Conservation (phyloP, 2,329 filamentous ascomycete genomes). For the Phaeoacremonium minimum region DNA sequence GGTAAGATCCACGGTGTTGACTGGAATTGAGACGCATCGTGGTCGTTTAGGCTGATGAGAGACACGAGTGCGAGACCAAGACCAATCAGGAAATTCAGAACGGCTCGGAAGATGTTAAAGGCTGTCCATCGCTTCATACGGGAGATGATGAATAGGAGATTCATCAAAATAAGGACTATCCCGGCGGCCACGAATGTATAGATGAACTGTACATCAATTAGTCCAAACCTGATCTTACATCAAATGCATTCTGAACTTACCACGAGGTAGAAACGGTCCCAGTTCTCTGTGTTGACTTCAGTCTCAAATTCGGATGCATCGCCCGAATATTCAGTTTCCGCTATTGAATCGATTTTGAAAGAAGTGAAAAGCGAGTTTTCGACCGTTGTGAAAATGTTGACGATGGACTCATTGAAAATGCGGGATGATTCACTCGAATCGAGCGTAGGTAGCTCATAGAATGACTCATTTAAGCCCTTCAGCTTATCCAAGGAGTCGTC, state of each 20-base stretch:
- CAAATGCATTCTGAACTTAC: slow-evolving; percentile 2
- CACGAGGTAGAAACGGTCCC: slow-evolving; percentile 8
- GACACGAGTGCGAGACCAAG: slow-evolving; percentile 15
- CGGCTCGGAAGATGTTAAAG: slow-evolving; percentile 12
- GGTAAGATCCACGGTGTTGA: slow-evolving; percentile 18
- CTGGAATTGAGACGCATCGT: slow-evolving; percentile 3
- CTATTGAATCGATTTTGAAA: slow-evolving; percentile 14
- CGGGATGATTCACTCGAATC: slow-evolving; percentile 2
- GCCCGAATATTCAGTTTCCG: slow-evolving; percentile 1
- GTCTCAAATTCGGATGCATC: slow-evolving; percentile 5
- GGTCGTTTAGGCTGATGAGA: slow-evolving; percentile 10
- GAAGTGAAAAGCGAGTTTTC: slow-evolving; percentile 14
- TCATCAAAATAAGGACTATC: slow-evolving; percentile 16
- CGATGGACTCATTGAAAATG: slow-evolving; percentile 1
- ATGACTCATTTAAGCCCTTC: slow-evolving; percentile 1
- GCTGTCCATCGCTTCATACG: slow-evolving; percentile 8
- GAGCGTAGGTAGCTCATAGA: not conserved
- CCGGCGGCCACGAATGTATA: slow-evolving; percentile 15
- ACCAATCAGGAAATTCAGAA: slow-evolving; percentile 14
- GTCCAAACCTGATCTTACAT: too few relatives aligned
- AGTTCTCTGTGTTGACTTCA: slow-evolving; percentile 5
- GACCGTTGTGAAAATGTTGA: slow-evolving; percentile 2
- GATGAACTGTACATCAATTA: slow-evolving; percentile 7
- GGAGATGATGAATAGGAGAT: slow-evolving; percentile 13
- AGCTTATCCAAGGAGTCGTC: slow-evolving; percentile 1